Base-by-base conservation (phyloP, 352 stramenopile species). In the Pythium myriotylum region DNA sequence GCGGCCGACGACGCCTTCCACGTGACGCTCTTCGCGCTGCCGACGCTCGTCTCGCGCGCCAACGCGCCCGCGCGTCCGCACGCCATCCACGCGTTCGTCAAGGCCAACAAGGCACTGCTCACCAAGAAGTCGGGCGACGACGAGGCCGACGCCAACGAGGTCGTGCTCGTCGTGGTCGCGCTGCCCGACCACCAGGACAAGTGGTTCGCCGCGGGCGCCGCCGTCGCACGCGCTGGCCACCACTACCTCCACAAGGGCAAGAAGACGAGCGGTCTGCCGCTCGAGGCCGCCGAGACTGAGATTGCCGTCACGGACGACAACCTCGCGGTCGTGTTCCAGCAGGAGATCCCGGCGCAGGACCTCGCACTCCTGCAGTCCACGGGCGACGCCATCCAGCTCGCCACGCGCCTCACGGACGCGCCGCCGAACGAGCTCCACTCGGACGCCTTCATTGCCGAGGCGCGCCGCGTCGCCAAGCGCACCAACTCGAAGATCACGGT, bases 401-500 rank as follows among this genome's bases (percentile, higher is more conserved):
- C 86, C 10, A 75, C 80, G 58, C 76, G 86, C 32, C 80, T 99
- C 32, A 93, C 97, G 20, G 92, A 98, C 65, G 86, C 82, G 8
- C 91, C 91, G 26, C 75, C 86, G 14, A 96, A 98, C 65, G 78
- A 98, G 60, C 70, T 99, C 14, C 91, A 96, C 68, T 90, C 92
- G 35, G 88, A 94, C 52, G 76, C 77, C 16, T 97, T 96, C 67
- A 81, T 97, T 17, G 75, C 86, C 46, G 87, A 98, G 60, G 88
- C 85, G n/a, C 61, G 65, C 35, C 76, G 65, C 19, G 76, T 77
- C 32, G 81, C 68, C 41, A 86, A 73, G 47, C 76, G 79, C n/a
- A 91, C 93, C 16, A 81, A 78, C 19, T 66, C 79, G 2, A 76
- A 78, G 56, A 69, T 74, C 20, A 78, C 72, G 39, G 84, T 98